Conservation (phyloP, 192 early-diverging fungal species). For the Geosiphon pyriformis region DNA sequence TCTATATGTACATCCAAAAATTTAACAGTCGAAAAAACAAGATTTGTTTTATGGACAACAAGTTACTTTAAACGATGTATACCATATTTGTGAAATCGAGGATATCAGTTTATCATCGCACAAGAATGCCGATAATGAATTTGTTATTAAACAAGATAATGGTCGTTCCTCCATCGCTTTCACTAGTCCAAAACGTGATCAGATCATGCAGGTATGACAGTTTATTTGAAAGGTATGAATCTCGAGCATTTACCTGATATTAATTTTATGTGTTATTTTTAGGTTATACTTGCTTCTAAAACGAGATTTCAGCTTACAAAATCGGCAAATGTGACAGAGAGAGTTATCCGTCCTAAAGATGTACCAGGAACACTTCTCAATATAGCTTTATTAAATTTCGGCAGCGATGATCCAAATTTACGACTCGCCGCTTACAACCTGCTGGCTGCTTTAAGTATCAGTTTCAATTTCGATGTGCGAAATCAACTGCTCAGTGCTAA, state of each 20-base stretch:
- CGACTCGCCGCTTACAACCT: constrained; percentile 87
- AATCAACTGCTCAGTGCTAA: constrained; percentile 74
- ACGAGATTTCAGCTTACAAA: constrained; percentile 62
- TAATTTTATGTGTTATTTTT: too few species aligned
- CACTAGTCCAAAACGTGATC: constrained; percentile 68
- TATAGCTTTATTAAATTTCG: constrained; percentile 86
- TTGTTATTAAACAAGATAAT: constrained; percentile 72
- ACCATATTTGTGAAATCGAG: constrained; percentile 75
- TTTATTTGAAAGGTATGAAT: too few species aligned
- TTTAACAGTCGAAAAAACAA: constrained; percentile 59
- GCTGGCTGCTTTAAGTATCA: constrained; percentile 73
- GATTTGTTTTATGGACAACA: constrained; percentile 67
- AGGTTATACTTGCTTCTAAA: constrained; percentile 62
- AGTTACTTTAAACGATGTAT: constrained; percentile 79
- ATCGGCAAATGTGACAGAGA: constrained; percentile 54
- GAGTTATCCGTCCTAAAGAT: constrained; percentile 75
- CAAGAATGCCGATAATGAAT: constrained; percentile 61
- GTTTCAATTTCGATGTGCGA: constrained; percentile 79
- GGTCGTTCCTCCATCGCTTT: constrained; percentile 60
- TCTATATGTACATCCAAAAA: too few species aligned
- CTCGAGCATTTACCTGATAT: too few species aligned
- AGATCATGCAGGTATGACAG: constrained; percentile 37
- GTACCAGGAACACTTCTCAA: constrained; percentile 89
- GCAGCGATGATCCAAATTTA: constrained; percentile 72
- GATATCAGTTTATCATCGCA: constrained; percentile 55